Percentiles rank a stretch among this genome's conserved stretches.
Evolutionary conservation across 164 flowering plant species (phyloP).

Genomic region (Echeveria elegans): DNA sequence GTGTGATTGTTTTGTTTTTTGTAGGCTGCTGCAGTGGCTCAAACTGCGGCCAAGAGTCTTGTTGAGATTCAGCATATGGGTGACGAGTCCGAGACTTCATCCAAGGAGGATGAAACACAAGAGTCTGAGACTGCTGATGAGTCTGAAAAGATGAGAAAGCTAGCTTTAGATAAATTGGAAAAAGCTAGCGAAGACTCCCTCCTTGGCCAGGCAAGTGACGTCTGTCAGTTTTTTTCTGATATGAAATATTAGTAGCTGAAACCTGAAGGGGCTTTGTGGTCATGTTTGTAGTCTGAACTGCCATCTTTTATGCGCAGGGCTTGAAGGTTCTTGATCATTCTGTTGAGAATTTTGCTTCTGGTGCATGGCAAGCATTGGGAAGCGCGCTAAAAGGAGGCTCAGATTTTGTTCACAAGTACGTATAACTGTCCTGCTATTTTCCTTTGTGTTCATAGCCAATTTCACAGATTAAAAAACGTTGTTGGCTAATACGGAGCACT

Average conservation of each 20-base stretch:
- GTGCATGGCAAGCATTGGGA: conserved; percentile 83
- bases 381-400: conserved; percentile 86
- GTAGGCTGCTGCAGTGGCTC: conserved; percentile 78
- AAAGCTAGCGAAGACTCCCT: conserved; percentile 82
- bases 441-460: neutral
- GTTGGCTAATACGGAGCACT: neutral
- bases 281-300: neutral
- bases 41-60: conserved; percentile 73
- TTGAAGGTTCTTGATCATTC: conserved; percentile 78
- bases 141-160: conserved; percentile 36
- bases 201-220: conserved; percentile 72
- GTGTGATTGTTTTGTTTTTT: conserved; percentile 10
- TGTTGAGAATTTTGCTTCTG: conserved; percentile 85
- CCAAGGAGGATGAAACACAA: conserved; percentile 35
- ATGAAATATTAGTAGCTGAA: neutral
- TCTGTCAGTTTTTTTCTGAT: neutral
- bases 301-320: conserved; percentile 41
- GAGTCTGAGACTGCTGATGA: conserved; percentile 41
- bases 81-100: conserved; percentile 43
- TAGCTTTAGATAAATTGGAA: conserved; percentile 75
- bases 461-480: neutral
- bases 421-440: conserved; percentile 5
- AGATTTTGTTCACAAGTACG: conserved; percentile 69
- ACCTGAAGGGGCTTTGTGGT: neutral
- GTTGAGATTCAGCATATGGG: conserved; percentile 36